Evolutionary conservation across 2,329 filamentous ascomycete genomes (phyloP), one percentile per base, ranked within the genome.

Genomic region (Phialophora macrospora): DNA sequence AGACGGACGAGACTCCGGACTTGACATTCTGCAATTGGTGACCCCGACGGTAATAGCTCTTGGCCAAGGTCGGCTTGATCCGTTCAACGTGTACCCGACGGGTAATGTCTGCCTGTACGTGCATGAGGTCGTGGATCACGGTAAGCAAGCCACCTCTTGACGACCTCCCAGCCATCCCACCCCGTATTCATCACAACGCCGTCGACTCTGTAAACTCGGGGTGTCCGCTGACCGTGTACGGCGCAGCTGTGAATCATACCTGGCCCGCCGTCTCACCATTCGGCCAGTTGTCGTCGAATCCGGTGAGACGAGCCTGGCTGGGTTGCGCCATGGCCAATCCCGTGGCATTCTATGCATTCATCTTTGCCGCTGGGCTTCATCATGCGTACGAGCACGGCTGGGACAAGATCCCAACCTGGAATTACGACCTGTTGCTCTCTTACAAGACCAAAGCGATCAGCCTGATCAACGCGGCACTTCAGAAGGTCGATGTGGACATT

Each of bases 51-150:
- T 28, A 11, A 14, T n/a, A 11, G 22, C 24, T 12, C 55, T 58
- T n/a, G 41, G 55, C 20, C 55, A 58, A 58, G 55, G 55, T n/a
- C 34, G 55, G 26, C 34, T 58, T 28, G 55, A 58, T 24, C 55
- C 55, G 20, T 58, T 58, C 38, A 58, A 58, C 55, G 38, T 58
- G 9, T 58, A 58, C 26, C 55, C 55, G 41, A 20, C 22, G 11
- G 34, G 44, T 5, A 28, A 46, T 6, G 24, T 58, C 22, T 48
- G 24, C 14, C 22, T 48, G 6, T 58, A 46, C 55, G 26, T 58
- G 22, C 55, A 58, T 26, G 55, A 58, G 44, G 11, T 59, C 14
- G 34, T 59, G 24, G 56, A 59, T 59, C 56, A 59, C 20, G 38
- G 41, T 49, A 59, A 59, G 56, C 55, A 24, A 38, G 17, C 32